Conservation (phyloP, 306 rosid species). For the Lathyrus tuberosus region DNA sequence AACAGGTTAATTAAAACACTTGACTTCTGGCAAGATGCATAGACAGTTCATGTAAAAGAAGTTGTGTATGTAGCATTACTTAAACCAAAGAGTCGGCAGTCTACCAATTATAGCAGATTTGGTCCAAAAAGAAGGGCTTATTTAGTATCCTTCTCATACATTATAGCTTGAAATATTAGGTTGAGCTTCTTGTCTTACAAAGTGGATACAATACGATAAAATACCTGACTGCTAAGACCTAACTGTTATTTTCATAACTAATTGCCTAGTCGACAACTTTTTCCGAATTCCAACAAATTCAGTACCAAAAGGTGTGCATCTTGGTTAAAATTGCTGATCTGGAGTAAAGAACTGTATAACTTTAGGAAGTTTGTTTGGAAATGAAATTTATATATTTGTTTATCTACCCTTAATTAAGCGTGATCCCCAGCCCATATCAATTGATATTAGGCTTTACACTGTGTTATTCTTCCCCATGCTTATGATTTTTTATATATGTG, state of each 20-base stretch:
- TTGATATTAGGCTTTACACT: slow-evolving; percentile 4
- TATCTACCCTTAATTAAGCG: slow-evolving; percentile 14
- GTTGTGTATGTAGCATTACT: slow-evolving; percentile 11
- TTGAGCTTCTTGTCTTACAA: slow-evolving; percentile 11
- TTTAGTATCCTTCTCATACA: neutral
- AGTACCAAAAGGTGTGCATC: neutral
- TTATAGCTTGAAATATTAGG: slow-evolving; percentile 17
- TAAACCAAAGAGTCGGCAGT: neutral
- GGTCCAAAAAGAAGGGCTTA: slow-evolving; percentile 4
- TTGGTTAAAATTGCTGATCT: slow-evolving; percentile 24
- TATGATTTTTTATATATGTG: slow-evolving; percentile 28
- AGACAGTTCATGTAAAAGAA: neutral
- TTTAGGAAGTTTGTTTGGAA: slow-evolving; percentile 22
- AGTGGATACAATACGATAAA: slow-evolving; percentile 1
- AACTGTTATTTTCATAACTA: neutral
- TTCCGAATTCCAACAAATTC: slow-evolving; percentile 9
- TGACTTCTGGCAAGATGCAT: slow-evolving; percentile 24
- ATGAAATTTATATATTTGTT: slow-evolving; percentile 7
- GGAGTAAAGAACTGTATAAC: slow-evolving; percentile 19
- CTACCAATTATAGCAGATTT: neutral
- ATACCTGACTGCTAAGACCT: neutral
- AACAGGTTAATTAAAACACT: neutral
- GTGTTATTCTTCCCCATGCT: slow-evolving; percentile 15
- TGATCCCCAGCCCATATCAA: slow-evolving; percentile 13
- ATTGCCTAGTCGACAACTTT: neutral